Evolutionary conservation across 805 yeast genomes (phyloP).

Genomic region (Lachancea sp.): DNA sequence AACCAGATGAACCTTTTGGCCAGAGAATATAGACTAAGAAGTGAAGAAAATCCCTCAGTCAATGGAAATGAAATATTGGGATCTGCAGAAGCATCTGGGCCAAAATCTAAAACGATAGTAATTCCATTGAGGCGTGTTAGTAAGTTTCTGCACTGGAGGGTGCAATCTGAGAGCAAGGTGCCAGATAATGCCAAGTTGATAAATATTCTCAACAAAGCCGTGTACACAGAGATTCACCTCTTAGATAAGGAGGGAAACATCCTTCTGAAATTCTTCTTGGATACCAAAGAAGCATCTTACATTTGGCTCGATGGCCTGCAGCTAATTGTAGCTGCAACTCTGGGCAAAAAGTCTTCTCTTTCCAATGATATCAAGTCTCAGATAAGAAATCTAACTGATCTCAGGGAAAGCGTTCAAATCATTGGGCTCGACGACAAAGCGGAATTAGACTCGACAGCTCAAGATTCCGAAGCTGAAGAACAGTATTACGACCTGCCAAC

Average conservation of each 20-base stretch:
- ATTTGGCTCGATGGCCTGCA: conserved; percentile 78
- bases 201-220: conserved; percentile 50
- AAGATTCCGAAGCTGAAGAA: conserved; percentile 17
- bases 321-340: conserved; percentile 35
- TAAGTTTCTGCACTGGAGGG: conserved; percentile 45
- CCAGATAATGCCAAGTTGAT: conserved; percentile 43
- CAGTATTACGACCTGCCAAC: conserved; percentile 21
- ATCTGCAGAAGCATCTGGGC: conserved; percentile 8
- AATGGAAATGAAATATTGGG: conserved; percentile 45
- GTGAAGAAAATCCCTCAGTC: conserved; percentile 46
- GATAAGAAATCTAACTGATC: conserved; percentile 37
- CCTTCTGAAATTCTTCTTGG: conserved; percentile 58
- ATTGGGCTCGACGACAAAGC: conserved; percentile 34
- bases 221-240: conserved; percentile 50
- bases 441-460: conserved; percentile 8
- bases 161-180: conserved; percentile 42
- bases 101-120: conserved; percentile 27
- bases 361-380: conserved; percentile 42
- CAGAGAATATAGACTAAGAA: conserved; percentile 49
- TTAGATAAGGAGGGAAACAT: conserved; percentile 38
- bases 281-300: conserved; percentile 58
- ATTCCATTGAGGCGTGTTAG: conserved; percentile 48
- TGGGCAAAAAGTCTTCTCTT: conserved; percentile 16
- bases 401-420: conserved; percentile 46
- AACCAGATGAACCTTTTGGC: conserved; percentile 55